Evolutionary conservation across 306 rosid species (phyloP).

Genomic region (Prunus campanulata): DNA sequence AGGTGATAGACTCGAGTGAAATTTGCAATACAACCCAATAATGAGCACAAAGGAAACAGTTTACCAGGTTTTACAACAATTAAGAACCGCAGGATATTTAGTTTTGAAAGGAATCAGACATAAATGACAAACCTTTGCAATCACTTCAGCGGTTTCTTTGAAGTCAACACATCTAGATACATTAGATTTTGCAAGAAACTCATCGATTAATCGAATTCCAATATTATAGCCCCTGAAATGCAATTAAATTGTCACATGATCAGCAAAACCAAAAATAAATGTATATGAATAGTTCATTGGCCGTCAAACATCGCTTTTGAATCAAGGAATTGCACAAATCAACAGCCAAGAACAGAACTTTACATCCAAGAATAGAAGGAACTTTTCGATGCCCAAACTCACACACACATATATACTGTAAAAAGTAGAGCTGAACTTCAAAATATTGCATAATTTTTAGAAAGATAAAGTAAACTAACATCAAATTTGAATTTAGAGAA

Average conservation of each 20-base stretch:
- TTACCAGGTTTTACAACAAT: background rate
- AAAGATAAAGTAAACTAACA: background rate
- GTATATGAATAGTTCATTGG: background rate
- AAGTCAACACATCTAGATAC: conserved; percentile 91
- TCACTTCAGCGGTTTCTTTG: conserved; percentile 93
- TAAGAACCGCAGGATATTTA: background rate
- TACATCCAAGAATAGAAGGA: background rate
- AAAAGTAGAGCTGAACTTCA: background rate
- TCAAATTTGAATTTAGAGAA: background rate
- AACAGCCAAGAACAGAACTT: background rate
- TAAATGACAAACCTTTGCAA: conserved; percentile 70
- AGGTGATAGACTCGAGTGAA: background rate
- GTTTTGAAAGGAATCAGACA: background rate
- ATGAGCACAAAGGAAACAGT: background rate
- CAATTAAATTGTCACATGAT: conserved; percentile 5
- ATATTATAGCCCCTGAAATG: conserved; percentile 88
- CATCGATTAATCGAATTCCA: conserved; percentile 90
- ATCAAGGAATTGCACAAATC: background rate
- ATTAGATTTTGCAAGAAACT: conserved; percentile 96
- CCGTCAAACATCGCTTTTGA: background rate
- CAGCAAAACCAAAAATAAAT: background rate
- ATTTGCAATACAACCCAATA: background rate
- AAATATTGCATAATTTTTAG: background rate
- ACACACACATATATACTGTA: background rate
- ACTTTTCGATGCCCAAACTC: background rate